Conservation (phyloP, 257 asterid species). For the Plantago elongata region DNA sequence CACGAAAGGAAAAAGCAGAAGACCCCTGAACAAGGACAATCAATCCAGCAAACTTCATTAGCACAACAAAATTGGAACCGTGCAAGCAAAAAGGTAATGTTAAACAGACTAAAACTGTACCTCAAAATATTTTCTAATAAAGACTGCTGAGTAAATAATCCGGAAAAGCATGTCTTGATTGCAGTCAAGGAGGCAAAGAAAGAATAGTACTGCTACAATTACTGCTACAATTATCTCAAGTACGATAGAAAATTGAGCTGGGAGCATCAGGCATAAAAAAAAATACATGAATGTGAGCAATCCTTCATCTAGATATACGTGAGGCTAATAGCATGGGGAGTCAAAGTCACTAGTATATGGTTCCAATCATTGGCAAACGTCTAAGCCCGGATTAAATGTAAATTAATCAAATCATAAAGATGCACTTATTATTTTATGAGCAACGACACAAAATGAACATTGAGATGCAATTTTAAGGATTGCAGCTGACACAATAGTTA, state of each 20-base stretch:
- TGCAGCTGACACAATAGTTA: no score
- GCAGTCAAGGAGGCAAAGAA: slow-evolving; percentile 47
- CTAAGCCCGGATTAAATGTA: no score
- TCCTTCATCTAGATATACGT: neutral
- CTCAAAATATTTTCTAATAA: slow-evolving; percentile 80
- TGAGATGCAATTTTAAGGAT: no score
- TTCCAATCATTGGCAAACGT: no score
- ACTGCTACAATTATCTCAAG: neutral
- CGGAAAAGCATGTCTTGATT: slow-evolving; percentile 76
- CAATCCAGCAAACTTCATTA: slow-evolving; percentile 9
- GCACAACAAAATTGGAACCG: neutral
- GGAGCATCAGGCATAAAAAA: neutral
- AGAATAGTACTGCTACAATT: neutral
- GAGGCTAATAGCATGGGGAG: neutral
- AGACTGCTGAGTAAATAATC: slow-evolving; percentile 68
- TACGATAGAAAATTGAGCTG: neutral
- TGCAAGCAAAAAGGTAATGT: slow-evolving; percentile 6
- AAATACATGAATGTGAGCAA: neutral
- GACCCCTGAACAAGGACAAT: slow-evolving; percentile 45
- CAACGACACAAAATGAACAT: no score
- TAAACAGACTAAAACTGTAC: slow-evolving; percentile 29
- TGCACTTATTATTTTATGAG: no score
- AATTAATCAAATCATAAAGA: no score
- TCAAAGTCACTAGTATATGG: no score
- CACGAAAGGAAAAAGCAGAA: slow-evolving; percentile 60